Base-by-base conservation (phyloP, 768 basidiomycete genomes). In the Guyanaporus albipodus region DNA sequence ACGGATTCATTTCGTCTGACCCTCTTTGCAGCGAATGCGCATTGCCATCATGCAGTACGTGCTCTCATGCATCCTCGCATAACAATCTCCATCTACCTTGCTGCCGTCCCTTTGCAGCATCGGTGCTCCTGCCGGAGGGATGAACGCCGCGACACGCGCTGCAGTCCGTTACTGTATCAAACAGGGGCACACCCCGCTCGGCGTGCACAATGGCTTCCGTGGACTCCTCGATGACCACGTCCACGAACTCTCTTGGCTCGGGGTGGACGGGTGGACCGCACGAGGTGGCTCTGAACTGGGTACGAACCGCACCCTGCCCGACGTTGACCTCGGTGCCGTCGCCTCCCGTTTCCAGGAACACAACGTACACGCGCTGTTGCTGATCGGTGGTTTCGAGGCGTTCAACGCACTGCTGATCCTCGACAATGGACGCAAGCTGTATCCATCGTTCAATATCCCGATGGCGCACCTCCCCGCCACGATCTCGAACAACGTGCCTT, bases 231-330 rank as follows among this genome's bases (percentile, higher is more conserved):
- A 97, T 48, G 91, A 93, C 69, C 83, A 83, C 59, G 70, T 98
- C 41, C 73, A 80, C 52, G 86, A 91, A 57, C 80, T 94, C 11
- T 83, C 91, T 8, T 98, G 96, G 96, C 84, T 99, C 24, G 87
- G 91, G 21, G 96, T 98, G 37, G 96, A 99, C 64, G 84, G 84
- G 32, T 99, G 95, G 96, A 88, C 87, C 66, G 83, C 88, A 10
- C 87, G 94, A 21, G 96, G 96, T 48, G 96, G 96, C 10, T 97
- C 94, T 21, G 96, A 99, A 67, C 82, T 99, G 14, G 96, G 96
- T 17, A 98, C 96, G 24, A 98, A 98, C 72, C 88, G 96, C 39
- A 77, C 80, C 10, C 71, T 92, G 35, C 96, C 96, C 17, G 85
- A 86, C 38, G 69, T 80, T 39, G 91, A 97, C 67, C 78, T 98